These are phyloP conservation scores for Fusarium sp. DNA, from an alignment of 2,329 filamentous ascomycete species.

Conservation along the genomic window DNA sequence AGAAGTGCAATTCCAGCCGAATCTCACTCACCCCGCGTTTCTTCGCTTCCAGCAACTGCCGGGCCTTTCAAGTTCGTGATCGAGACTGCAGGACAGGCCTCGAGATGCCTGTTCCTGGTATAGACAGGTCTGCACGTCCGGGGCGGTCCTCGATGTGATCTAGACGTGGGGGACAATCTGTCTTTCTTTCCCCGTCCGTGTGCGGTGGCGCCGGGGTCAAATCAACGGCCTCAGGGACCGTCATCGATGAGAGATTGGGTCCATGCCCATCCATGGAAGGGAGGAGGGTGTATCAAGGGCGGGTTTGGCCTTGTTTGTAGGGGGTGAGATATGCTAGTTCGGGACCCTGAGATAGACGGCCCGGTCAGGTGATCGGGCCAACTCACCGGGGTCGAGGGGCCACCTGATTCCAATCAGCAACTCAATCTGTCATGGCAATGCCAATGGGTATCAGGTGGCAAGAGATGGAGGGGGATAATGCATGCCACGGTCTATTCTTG, in stretches of 20 bases:
- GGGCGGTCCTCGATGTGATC: slow-evolving; percentile 4
- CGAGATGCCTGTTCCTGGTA: background rate
- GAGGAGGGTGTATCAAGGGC: slow-evolving; percentile 27
- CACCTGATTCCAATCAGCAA: slow-evolving; percentile 35
- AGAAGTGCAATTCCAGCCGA: slow-evolving; percentile 16
- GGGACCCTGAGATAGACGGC: slow-evolving; percentile 26
- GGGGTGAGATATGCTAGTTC: slow-evolving; percentile 28
- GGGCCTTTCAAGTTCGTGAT: slow-evolving; percentile 13
- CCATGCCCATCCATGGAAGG: background rate
- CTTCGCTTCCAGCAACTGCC: background rate
- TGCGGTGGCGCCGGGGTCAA: slow-evolving; percentile 13
- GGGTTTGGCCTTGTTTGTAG: slow-evolving; percentile 28
- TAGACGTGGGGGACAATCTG: slow-evolving; percentile 22
- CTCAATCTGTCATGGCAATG: slow-evolving; percentile 26
- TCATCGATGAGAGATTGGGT: slow-evolving; percentile 22
- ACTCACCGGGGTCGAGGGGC: slow-evolving; percentile 17
- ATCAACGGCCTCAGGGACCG: slow-evolving; percentile 10
- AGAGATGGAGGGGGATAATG: slow-evolving; percentile 17
- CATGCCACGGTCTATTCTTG: slow-evolving; percentile 30
- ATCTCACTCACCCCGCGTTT: background rate
- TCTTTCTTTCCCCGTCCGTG: background rate
- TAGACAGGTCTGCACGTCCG: slow-evolving; percentile 26
- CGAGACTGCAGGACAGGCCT: background rate
- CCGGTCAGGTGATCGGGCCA: slow-evolving; percentile 32
- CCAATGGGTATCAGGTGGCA: slow-evolving; percentile 34